These are phyloP conservation scores for Debaryomyces coudertii DNA, from an alignment of 1,139 yeast genomes.

Conservation along the genomic window DNA sequence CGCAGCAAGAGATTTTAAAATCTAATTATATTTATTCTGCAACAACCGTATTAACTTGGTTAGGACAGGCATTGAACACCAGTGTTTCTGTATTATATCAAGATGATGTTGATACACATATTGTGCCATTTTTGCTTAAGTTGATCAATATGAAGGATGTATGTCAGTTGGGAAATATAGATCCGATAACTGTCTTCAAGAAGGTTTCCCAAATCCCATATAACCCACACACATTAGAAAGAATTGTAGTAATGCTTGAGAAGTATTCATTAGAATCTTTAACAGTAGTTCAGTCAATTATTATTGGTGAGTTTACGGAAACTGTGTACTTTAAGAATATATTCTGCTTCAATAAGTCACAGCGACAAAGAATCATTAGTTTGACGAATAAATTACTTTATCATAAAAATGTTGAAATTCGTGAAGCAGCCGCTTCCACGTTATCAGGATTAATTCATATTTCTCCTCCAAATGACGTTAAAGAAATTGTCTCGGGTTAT, in stretches of 20 bases:
- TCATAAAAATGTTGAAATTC: conserved; percentile 72
- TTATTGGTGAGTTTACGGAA: conserved; percentile 72
- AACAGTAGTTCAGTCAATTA: conserved; percentile 69
- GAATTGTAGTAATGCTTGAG: conserved; percentile 56
- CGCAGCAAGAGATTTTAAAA: conserved; percentile 51
- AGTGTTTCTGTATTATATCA: conserved; percentile 47
- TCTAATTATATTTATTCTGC: conserved; percentile 52
- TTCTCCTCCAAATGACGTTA: conserved; percentile 62
- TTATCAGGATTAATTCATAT: conserved; percentile 83
- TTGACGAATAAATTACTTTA: conserved; percentile 58
- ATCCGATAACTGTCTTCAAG: conserved; percentile 57
- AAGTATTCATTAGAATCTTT: conserved; percentile 43
- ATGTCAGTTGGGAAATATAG: conserved; percentile 70
- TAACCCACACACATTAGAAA: conserved; percentile 44
- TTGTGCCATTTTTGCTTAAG: conserved; percentile 73
- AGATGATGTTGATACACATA: conserved; percentile 37
- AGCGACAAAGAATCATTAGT: conserved; percentile 54
- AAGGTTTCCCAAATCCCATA: conserved; percentile 63
- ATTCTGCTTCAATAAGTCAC: conserved; percentile 52
- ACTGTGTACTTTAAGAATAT: conserved; percentile 75
- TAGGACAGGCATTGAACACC: conserved; percentile 44
- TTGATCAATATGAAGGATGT: conserved; percentile 78
- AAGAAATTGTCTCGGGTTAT: conserved; percentile 29
- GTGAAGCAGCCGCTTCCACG: conserved; percentile 76
- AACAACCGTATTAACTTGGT: conserved; percentile 48